Percentiles rank a stretch among this genome's conserved stretches.
These are phyloP conservation scores for Alternaria sp. DNA, from an alignment of 2,329 filamentous ascomycete genomes.

Conservation along the genomic window DNA sequence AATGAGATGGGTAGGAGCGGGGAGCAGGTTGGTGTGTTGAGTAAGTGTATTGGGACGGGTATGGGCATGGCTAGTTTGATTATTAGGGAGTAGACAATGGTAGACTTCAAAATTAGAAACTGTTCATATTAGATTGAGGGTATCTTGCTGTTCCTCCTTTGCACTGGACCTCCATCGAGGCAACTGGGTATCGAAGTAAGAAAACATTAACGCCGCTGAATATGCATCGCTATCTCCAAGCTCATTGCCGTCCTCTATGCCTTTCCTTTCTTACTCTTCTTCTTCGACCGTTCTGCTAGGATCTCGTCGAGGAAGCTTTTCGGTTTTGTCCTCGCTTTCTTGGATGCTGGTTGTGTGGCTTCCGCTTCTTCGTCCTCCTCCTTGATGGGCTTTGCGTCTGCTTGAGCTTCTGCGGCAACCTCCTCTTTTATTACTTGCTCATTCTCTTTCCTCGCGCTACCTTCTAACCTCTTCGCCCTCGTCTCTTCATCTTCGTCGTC, in stretches of 20 bases:
- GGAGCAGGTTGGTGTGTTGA: slow-evolving; percentile 81
- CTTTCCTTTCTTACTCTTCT: slow-evolving; percentile 52
- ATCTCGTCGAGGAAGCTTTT: slow-evolving; percentile 64
- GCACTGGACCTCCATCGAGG: background rate
- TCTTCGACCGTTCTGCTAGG: slow-evolving; percentile 56
- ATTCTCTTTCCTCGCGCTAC: background rate
- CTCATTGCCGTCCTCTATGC: background rate
- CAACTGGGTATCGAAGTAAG: background rate
- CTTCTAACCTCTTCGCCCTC: slow-evolving; percentile 10
- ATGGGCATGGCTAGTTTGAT: slow-evolving; percentile 63
- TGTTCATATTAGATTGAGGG: background rate
- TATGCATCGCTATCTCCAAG: background rate
- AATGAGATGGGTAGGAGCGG: slow-evolving; percentile 70
- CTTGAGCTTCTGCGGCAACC: background rate
- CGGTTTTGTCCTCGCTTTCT: slow-evolving; percentile 44
- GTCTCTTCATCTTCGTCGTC: slow-evolving; percentile 21
- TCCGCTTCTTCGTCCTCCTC: slow-evolving; percentile 8
- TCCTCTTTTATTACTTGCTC: background rate
- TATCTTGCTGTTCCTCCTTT: background rate
- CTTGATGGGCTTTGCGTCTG: slow-evolving; percentile 1
- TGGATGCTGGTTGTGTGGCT: slow-evolving; percentile 15
- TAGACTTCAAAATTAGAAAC: background rate
- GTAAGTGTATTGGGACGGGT: slow-evolving; percentile 74
- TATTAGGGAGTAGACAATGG: slow-evolving; percentile 50
- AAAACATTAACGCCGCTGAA: background rate